Evolutionary conservation across 495 filamentous ascomycete genomes (phyloP), one percentile per base, ranked within the genome.

Genomic region (Echria macrotheca): DNA sequence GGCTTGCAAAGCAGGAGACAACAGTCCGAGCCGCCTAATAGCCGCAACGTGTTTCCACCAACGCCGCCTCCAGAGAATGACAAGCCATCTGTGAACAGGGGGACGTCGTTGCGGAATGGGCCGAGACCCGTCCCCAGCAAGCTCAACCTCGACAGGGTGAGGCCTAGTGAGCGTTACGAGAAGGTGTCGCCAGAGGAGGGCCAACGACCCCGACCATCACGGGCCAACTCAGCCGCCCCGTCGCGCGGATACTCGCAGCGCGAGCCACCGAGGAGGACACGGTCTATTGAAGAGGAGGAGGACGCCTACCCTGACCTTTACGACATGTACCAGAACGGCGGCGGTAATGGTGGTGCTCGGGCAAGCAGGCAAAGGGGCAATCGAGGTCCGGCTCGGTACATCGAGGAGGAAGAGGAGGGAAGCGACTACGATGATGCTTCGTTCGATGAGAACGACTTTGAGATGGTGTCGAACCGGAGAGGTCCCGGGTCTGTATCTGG

Each of bases 61-160:
- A 98, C 93, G 12, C 93, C 93, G 39, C 93, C 93, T 5, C 94
- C 93, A 31, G 94, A 97, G 68, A 77, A 79, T 54, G 89, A 89
- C 54, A 78, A 75, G 54, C 72, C 59, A 10, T 57, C 58, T 15
- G 63, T 76, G 62, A 75, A 61, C 57, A 65, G 77, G 9, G 77
- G 68, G 24, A 70, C 73, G 24, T 80, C 77, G 0, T 74, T 79
- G 18, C 75, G 77, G 44, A 78, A 72, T 55, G 75, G 76, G 6
- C 63, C 67, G 2, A 78, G 74, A 53, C 75, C 75, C 17, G 68
- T 72, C 57, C 75, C 73, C 14, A 69, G 72, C 23, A 72, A 72
- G 38, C 67, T 80, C 44, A 77, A 78, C 51, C 77, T 80, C 44
- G 74, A 77, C 15, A 71, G 69, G 38, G 63, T 69, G 2, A 58